A percentile compares a stretch with the other conserved stretches of the same genome.
These are phyloP conservation scores for Ramularia endophylla DNA, from an alignment of 2,329 filamentous ascomycete genomes.

Conservation along the genomic window DNA sequence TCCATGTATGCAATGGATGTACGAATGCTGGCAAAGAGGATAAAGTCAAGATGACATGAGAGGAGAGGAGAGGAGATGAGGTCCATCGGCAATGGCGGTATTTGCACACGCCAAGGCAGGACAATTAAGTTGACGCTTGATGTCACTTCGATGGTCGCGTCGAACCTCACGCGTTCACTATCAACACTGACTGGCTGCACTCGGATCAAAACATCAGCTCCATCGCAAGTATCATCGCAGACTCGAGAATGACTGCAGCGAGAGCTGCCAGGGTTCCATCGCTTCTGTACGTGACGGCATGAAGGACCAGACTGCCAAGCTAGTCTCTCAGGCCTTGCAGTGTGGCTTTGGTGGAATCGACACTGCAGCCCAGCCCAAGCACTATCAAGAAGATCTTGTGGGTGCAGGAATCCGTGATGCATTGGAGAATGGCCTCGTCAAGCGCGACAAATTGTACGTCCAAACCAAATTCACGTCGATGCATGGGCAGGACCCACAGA, in stretches of 20 bases:
- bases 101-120: too few species aligned
- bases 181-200: too few species aligned
- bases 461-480: constrained; percentile 79
- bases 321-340: constrained; percentile 63
- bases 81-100: too few species aligned
- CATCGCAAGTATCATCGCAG: background rate
- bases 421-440: constrained; percentile 54
- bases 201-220: too few species aligned
- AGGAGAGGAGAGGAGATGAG: too few species aligned
- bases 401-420: constrained; percentile 60
- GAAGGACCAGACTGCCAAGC: constrained; percentile 59
- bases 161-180: too few species aligned
- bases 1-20: too few species aligned
- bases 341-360: constrained; percentile 69
- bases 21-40: too few species aligned
- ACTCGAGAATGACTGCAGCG: constrained; percentile 14
- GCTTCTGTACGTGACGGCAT: constrained; percentile 75
- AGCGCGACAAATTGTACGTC: constrained; percentile 59
- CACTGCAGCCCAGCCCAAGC: constrained; percentile 70
- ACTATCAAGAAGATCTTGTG: constrained; percentile 69
- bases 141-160: too few species aligned
- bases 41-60: too few species aligned
- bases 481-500: constrained; percentile 52
- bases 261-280: constrained; percentile 28
- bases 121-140: too few species aligned